Evolutionary conservation across 75 land plant genomes (phyloP), one percentile per base, ranked within the genome.

Genomic region (Picea sitchensis): DNA sequence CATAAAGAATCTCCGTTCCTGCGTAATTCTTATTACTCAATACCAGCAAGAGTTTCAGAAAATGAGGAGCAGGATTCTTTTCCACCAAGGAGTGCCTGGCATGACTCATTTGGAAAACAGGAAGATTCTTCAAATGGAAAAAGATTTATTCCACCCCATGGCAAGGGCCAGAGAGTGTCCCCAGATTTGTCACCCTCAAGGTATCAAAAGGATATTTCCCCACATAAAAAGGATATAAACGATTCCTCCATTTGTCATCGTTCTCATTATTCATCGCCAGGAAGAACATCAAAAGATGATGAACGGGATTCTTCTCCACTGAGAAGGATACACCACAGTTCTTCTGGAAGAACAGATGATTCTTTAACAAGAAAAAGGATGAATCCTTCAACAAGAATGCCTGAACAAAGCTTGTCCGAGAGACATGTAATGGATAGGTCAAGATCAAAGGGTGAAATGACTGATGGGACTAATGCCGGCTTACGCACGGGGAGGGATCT

Each of bases 301-400:
- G 36, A 60, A 14, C 26, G 14, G 73, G 93, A 86, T 75, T 79
- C 87, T 58, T 89, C 92, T 13, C 90, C 94, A n/a, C 92, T 92
- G 58, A 81, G 93, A 80, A 86, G 79, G 81, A 75, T 21, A 73
- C 47, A 11, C 54, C 73, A 71, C 3, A 44, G 2, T 38, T 71
- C 54, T 71, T 44, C 54, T 71, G 21, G 47, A 71, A 41, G 54
- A 41, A 44, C 21, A 8, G 54, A 44, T 71, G 54, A 71, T 20
- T 44, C 73, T 71, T 47, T 15, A 32, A 62, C 20, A 79, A 65
- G 67, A 76, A 65, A 54, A 59, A 68, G 36, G 8, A n/a, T 26
- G 1, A 17, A 80, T 78, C 77, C 80, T 88, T 21, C 80, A 78
- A 68, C 82, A 84, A 65, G 83, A 84, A 26, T 56, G 85, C 59